Evolutionary conservation across 1,284 basidiomycete species (phyloP).

Genomic region (Neolentinus lepideus): DNA sequence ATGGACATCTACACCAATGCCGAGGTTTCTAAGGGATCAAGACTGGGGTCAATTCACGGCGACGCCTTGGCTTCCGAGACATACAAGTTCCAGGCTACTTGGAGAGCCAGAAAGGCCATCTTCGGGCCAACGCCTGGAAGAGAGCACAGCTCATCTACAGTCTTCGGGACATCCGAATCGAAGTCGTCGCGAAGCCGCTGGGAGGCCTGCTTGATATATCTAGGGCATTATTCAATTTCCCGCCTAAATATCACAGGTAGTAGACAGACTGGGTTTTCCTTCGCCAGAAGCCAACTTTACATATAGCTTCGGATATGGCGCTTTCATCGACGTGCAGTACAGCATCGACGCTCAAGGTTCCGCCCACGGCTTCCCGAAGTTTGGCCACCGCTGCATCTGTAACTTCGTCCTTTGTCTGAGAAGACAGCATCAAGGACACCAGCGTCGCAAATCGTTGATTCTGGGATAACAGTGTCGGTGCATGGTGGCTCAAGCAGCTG

Average conservation of each 20-base stretch:
- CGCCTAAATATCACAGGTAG: neutral
- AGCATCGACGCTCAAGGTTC: constrained; percentile 70
- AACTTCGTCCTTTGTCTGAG: constrained; percentile 92
- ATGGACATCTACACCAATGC: constrained; percentile 95
- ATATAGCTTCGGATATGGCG: constrained; percentile 68
- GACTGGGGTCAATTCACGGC: constrained; percentile 2
- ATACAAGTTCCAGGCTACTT: constrained; percentile 81
- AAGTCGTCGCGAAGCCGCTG: constrained; percentile 63
- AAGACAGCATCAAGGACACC: constrained; percentile 91
- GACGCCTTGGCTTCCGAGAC: constrained; percentile 15
- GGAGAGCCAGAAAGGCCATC: constrained; percentile 84
- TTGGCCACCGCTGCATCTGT: constrained; percentile 80
- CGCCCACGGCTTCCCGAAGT: constrained; percentile 69
- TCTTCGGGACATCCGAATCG: constrained; percentile 78
- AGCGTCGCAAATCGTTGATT: constrained; percentile 80
- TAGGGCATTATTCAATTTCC: constrained; percentile 18
- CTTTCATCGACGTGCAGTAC: constrained; percentile 60
- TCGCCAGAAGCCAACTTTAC: constrained; percentile 91
- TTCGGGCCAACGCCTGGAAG: constrained; percentile 89
- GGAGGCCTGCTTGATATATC: constrained; percentile 73
- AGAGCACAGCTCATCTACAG: constrained; percentile 78
- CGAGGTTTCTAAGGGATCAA: constrained; percentile 59
- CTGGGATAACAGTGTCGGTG: constrained; percentile 26
- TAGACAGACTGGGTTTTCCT: constrained; percentile 66
- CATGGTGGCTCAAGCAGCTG: neutral